Percentiles rank a stretch among this genome's conserved stretches.
These are phyloP conservation scores for Agaricus sinodeliciosus DNA, from an alignment of 768 basidiomycete species.

Conservation along the genomic window DNA sequence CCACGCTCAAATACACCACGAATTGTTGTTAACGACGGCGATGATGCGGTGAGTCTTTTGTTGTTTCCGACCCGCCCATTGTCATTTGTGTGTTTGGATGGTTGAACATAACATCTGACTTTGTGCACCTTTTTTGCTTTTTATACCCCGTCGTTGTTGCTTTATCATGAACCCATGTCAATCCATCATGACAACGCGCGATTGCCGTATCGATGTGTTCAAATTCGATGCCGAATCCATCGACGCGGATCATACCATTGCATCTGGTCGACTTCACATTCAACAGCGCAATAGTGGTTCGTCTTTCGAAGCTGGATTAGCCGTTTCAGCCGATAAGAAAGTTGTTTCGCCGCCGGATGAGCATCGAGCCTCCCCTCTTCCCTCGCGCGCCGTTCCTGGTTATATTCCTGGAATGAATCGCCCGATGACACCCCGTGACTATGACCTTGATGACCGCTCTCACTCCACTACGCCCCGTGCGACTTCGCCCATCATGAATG, in stretches of 20 bases:
- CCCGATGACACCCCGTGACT: constrained; percentile 84
- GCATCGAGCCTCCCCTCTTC: constrained; percentile 55
- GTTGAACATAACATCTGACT: not conserved
- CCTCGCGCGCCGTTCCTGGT: constrained; percentile 62
- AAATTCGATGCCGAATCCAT: not conserved
- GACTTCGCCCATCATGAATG: constrained; percentile 47
- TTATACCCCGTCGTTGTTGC: not conserved
- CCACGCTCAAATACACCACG: constrained; percentile 53
- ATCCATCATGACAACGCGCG: not conserved
- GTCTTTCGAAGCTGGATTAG: constrained; percentile 57
- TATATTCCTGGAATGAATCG: constrained; percentile 89
- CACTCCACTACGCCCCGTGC: constrained; percentile 80
- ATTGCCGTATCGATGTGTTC: not conserved
- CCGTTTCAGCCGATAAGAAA: constrained; percentile 19
- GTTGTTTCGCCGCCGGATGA: constrained; percentile 39
- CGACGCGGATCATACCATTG: not conserved
- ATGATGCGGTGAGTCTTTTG: constrained; percentile 24
- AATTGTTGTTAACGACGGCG: constrained; percentile 23
- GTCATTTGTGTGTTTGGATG: constrained; percentile 1
- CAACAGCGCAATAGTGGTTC: constrained; percentile 29
- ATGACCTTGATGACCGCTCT: constrained; percentile 60
- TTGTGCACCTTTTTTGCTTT: not conserved
- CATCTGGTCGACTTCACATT: constrained; percentile 12
- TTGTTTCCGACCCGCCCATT: not conserved
- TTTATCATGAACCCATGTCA: not conserved